These are phyloP conservation scores for Daucus carota DNA, from an alignment of 129 eudicot species.

Conservation along the genomic window DNA sequence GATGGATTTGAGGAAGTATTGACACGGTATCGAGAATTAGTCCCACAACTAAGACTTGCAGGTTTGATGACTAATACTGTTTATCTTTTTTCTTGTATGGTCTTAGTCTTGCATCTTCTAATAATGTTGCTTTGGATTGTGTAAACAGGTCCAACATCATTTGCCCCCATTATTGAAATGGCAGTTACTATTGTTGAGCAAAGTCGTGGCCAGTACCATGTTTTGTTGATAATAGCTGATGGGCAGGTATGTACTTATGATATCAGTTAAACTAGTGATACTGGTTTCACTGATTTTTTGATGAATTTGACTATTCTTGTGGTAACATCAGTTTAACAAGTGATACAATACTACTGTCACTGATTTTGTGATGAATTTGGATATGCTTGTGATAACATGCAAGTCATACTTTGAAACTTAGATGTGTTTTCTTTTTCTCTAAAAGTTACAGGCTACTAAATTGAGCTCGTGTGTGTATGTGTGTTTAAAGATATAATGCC, in stretches of 20 bases:
- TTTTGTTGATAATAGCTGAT: conserved; percentile 83
- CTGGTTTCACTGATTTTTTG: too few relatives aligned
- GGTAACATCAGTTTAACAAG: background rate
- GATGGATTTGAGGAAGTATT: conserved; percentile 91
- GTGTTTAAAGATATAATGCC: too few relatives aligned
- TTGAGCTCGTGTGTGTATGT: background rate
- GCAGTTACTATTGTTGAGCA: conserved; percentile 93
- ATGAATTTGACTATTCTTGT: background rate
- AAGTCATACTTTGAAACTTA: background rate
- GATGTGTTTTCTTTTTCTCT: background rate
- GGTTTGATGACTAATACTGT: conserved; percentile 29
- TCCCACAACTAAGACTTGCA: conserved; percentile 89
- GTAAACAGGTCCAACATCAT: conserved; percentile 78
- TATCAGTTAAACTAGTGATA: background rate
- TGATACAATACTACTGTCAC: background rate
- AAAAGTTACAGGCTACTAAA: background rate
- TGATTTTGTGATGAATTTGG: background rate
- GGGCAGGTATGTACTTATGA: conserved; percentile 57
- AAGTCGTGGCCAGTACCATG: conserved; percentile 97
- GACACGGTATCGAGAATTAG: conserved; percentile 69
- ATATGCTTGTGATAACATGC: background rate
- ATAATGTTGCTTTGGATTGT: background rate
- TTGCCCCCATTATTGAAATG: conserved; percentile 87
- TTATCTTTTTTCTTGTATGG: background rate
- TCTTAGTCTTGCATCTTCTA: conserved; percentile 3